Conservation (phyloP, 2,329 filamentous ascomycete species). For the Parastagonospora avenae region DNA sequence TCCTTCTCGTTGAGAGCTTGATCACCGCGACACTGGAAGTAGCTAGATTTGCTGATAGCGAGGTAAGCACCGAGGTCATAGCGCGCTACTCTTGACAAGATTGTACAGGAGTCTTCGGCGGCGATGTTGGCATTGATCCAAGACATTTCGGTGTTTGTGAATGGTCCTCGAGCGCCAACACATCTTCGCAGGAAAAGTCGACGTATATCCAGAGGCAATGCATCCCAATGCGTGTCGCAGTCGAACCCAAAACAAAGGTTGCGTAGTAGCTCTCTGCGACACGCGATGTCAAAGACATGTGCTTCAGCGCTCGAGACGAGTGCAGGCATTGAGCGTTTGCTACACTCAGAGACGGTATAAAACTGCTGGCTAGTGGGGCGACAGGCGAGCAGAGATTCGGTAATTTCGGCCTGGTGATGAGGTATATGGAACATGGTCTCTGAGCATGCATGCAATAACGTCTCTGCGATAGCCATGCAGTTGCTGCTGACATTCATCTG, state of each 20-base stretch:
- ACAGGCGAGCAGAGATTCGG: conserved; percentile 41
- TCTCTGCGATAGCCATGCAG: conserved; percentile 41
- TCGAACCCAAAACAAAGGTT: conserved; percentile 57
- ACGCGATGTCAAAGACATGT: conserved; percentile 24
- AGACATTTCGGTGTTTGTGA: conserved; percentile 49
- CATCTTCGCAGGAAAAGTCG: conserved; percentile 54
- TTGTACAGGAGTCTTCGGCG: conserved; percentile 47
- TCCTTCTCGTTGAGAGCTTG: conserved; percentile 33
- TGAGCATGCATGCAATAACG: conserved; percentile 40
- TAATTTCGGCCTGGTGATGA: conserved; percentile 38
- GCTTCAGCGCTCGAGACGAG: conserved; percentile 21
- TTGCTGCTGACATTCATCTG: conserved; percentile 43
- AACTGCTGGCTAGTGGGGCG: conserved; percentile 18
- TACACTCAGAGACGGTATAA: conserved; percentile 39
- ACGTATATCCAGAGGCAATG: conserved; percentile 53
- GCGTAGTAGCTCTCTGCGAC: conserved; percentile 53
- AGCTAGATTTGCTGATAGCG: conserved; percentile 39
- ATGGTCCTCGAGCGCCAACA: conserved; percentile 48
- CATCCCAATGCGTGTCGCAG: conserved; percentile 58
- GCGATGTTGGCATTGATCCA: conserved; percentile 54
- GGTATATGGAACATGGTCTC: conserved; percentile 42
- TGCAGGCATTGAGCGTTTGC: conserved; percentile 40
- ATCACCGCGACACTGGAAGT: conserved; percentile 32
- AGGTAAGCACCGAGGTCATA: conserved; percentile 55
- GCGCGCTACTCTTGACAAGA: conserved; percentile 51